Evolutionary conservation across 805 yeast genomes (phyloP).

Genomic region (Priceomyces melissophilus): DNA sequence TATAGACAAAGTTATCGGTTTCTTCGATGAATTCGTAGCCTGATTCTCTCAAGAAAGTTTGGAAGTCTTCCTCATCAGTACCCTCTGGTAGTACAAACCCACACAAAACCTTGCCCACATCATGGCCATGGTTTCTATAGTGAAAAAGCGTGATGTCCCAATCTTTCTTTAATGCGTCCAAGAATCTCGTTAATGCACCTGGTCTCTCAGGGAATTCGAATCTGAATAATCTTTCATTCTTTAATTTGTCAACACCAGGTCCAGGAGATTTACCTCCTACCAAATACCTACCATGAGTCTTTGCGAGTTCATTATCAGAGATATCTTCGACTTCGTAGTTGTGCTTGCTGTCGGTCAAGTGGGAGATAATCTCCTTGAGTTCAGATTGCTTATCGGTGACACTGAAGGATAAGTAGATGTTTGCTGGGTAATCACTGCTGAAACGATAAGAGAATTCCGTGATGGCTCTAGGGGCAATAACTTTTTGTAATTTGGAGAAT

Average conservation of each 20-base stretch:
- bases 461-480: conserved; percentile 82
- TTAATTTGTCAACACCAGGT: conserved; percentile 37
- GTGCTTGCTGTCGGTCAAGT: conserved; percentile 62
- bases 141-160: conserved; percentile 97
- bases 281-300: conserved; percentile 91
- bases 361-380: conserved; percentile 56
- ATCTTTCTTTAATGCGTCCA: conserved; percentile 62
- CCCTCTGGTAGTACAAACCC: conserved; percentile 80
- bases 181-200: conserved; percentile 82
- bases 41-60: conserved; percentile 61
- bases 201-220: conserved; percentile 98
- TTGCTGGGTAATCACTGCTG: conserved; percentile 54
- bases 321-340: conserved; percentile 68
- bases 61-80: conserved; percentile 60
- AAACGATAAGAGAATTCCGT: conserved; percentile 94
- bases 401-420: conserved; percentile 83
- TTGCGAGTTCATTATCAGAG: conserved; percentile 91
- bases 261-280: conserved; percentile 81
- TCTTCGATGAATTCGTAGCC: conserved; percentile 81
- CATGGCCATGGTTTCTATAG: conserved; percentile 95
- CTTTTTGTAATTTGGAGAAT: conserved; percentile 69
- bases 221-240: conserved; percentile 71
- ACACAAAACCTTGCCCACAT: conserved; percentile 86
- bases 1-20: conserved; percentile 81
- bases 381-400: conserved; percentile 77